These are phyloP conservation scores for Myriangium duriaei DNA, from an alignment of 2,329 filamentous ascomycete species.

Conservation along the genomic window DNA sequence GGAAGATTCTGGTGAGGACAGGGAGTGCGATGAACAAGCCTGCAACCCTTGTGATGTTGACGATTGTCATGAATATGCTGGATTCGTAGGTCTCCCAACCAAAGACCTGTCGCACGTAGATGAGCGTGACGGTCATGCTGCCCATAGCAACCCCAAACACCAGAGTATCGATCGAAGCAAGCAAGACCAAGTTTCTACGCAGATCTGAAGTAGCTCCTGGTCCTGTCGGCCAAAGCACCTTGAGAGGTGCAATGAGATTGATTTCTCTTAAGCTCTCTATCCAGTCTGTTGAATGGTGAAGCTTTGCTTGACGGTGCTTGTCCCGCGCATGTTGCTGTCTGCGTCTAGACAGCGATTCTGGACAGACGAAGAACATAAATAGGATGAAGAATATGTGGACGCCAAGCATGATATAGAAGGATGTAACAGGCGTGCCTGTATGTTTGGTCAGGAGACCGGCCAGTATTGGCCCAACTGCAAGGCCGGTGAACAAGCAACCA, in stretches of 20 bases:
- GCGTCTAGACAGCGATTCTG: conserved; percentile 69
- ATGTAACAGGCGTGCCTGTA: conserved; percentile 61
- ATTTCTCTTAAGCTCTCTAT: conserved; percentile 31
- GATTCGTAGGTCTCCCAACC: conserved; percentile 72
- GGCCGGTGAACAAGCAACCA: conserved; percentile 75
- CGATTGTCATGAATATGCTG: conserved; percentile 66
- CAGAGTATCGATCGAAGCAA: conserved; percentile 70
- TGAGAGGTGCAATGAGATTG: conserved; percentile 66
- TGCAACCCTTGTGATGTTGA: conserved; percentile 64
- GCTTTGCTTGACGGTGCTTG: conserved; percentile 41
- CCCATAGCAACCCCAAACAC: conserved; percentile 75
- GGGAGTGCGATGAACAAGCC: conserved; percentile 67
- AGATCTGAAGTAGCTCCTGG: conserved; percentile 47
- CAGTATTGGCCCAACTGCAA: conserved; percentile 73
- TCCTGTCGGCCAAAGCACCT: conserved; percentile 62
- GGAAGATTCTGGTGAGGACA: conserved; percentile 61
- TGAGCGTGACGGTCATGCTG: conserved; percentile 63
- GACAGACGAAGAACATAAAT: conserved; percentile 58
- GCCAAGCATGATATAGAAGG: conserved; percentile 70
- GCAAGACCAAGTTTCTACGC: conserved; percentile 67
- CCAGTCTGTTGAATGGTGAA: conserved; percentile 27
- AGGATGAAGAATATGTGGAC: conserved; percentile 64
- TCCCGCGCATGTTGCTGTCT: conserved; percentile 59
- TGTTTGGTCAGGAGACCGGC: conserved; percentile 67
- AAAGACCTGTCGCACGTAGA: conserved; percentile 73